These are phyloP conservation scores for Viola odorata DNA, from an alignment of 345 rosid genomes.

Conservation along the genomic window DNA sequence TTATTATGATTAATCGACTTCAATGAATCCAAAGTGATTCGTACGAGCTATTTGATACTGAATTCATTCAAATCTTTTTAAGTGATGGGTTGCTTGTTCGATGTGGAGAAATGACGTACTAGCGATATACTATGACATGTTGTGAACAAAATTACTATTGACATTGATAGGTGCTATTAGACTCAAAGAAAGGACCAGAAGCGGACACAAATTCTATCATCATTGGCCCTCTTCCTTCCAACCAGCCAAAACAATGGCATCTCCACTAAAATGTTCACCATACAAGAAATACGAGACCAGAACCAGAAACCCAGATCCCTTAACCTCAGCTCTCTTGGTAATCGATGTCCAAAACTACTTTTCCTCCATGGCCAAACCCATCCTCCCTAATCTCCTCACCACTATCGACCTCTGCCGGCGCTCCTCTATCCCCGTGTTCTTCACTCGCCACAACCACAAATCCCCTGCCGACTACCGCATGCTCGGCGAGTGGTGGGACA, in stretches of 20 bases:
- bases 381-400: slow-evolving; percentile 42
- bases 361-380: slow-evolving; percentile 49
- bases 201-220: too few relatives aligned
- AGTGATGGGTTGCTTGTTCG: too few relatives aligned
- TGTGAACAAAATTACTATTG: too few relatives aligned
- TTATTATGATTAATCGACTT: too few relatives aligned
- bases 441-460: slow-evolving; percentile 72
- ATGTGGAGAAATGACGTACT: too few relatives aligned
- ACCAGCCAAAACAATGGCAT: background rate
- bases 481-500: slow-evolving; percentile 72
- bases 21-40: too few relatives aligned
- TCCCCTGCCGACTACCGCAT: slow-evolving; percentile 47
- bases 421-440: slow-evolving; percentile 60
- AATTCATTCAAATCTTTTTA: too few relatives aligned
- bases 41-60: too few relatives aligned
- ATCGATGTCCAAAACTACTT: slow-evolving; percentile 68
- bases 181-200: too few relatives aligned
- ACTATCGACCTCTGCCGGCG: slow-evolving; percentile 60
- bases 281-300: slow-evolving; percentile 50
- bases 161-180: too few relatives aligned
- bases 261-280: slow-evolving; percentile 7
- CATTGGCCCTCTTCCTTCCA: background rate
- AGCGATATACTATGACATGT: too few relatives aligned
- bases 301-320: slow-evolving; percentile 47
- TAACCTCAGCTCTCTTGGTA: slow-evolving; percentile 46